Conservation (phyloP, 768 basidiomycete genomes). For the Mycena capillaripes region DNA sequence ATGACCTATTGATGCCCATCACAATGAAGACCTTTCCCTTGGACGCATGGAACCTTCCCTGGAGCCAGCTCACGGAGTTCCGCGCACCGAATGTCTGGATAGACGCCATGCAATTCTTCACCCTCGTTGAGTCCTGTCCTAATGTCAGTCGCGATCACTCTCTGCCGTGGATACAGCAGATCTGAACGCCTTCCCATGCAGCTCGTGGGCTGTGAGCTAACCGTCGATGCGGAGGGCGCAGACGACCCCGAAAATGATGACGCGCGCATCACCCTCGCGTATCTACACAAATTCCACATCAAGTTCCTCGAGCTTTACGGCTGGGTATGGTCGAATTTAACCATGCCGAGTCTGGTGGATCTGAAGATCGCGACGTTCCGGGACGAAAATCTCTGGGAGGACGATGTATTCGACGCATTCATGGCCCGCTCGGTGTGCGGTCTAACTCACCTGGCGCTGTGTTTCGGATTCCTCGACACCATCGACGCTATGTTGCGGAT, state of each 20-base stretch:
- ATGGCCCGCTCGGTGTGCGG: not conserved
- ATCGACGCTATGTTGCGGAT: not conserved
- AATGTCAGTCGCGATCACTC: conserved; percentile 7
- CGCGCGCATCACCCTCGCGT: not conserved
- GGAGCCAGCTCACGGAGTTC: conserved; percentile 7
- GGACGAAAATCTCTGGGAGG: not conserved
- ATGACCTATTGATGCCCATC: not conserved
- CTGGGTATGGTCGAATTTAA: conserved; percentile 9
- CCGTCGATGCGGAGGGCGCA: not conserved
- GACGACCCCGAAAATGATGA: not conserved
- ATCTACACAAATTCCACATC: not conserved
- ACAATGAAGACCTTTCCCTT: not conserved
- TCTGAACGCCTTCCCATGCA: not conserved
- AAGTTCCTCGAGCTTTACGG: conserved; percentile 8
- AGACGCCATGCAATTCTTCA: not conserved
- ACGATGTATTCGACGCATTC: conserved; percentile 1
- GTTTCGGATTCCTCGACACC: not conserved
- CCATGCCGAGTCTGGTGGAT: not conserved
- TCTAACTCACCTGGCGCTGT: not conserved
- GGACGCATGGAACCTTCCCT: not conserved
- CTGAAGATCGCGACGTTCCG: conserved; percentile 11
- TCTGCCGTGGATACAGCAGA: not conserved
- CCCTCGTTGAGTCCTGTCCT: not conserved
- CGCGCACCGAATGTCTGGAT: conserved; percentile 11
- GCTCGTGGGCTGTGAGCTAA: not conserved